Conservation (phyloP, 2,329 filamentous ascomycete species). For the Alternaria gaisen region DNA sequence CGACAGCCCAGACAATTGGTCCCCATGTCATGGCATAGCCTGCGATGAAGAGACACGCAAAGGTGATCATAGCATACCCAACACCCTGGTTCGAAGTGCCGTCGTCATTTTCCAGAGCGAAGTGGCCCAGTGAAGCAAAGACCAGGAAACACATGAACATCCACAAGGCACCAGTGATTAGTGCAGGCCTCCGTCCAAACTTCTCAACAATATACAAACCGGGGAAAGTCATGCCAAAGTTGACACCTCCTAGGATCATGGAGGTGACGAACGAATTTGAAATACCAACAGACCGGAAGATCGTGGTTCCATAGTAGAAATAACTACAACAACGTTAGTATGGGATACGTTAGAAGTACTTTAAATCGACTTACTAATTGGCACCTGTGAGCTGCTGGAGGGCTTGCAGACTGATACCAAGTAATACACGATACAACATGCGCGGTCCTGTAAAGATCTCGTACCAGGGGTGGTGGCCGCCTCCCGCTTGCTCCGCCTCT, state of each 20-base stretch:
- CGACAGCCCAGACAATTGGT: constrained; percentile 74
- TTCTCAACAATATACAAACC: constrained; percentile 59
- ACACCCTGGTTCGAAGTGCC: constrained; percentile 52
- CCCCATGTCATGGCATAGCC: constrained; percentile 76
- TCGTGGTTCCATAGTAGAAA: constrained; percentile 63
- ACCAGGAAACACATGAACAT: constrained; percentile 68
- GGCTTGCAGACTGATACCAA: constrained; percentile 70
- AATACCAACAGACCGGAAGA: constrained; percentile 55
- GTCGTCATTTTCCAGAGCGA: constrained; percentile 48
- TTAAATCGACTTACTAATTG: constrained; percentile 65
- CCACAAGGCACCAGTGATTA: constrained; percentile 58
- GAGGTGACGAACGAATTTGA: constrained; percentile 56
- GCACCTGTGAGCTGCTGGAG: constrained; percentile 74
- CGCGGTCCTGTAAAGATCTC: constrained; percentile 72
- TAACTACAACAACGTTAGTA: constrained; percentile 49
- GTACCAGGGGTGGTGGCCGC: constrained; percentile 54
- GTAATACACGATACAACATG: constrained; percentile 70
- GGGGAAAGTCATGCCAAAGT: constrained; percentile 58
- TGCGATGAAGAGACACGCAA: constrained; percentile 73
- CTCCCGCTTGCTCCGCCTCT: constrained; percentile 59
- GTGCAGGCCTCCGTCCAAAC: constrained; percentile 55
- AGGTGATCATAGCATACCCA: constrained; percentile 70
- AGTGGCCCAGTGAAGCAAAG: constrained; percentile 58
- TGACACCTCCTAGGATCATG: constrained; percentile 60
- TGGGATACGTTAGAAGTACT: neutral